Base-by-base conservation (phyloP, 768 basidiomycete species). In the Chalciporus chontae region DNA sequence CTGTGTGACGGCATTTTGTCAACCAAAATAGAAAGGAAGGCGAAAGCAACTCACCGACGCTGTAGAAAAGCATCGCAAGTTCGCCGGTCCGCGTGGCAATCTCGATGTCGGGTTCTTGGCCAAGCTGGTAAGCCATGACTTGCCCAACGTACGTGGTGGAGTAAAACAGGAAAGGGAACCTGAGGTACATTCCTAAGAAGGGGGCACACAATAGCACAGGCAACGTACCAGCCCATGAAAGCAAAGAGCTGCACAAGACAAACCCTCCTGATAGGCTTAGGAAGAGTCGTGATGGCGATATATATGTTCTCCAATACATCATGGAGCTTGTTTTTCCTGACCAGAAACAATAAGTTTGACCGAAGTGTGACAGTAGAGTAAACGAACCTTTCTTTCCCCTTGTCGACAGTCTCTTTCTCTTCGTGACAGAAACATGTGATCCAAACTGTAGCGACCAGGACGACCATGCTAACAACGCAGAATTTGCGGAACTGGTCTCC, bases 401-500 rank as follows among this genome's bases (percentile, higher is more conserved):
- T 66, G 36, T 71, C 71, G 45, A 77, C 73, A 21, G 82, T 80
- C 44, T 79, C 86, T 62, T 87, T 78, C 67, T 94, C 95, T 58
- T 87, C 79, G 52, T 94, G 90, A 38, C 73, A 89, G 65, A 77
- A 80, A 63, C 94, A 97, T 2, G 96, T 98, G 37, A 93, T 81
- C 77, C 81, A 84, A 23, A 98, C 91, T 1, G 92, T 94, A 45
- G 73, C 53, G 4, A 86, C 81, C 8, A 98, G 81, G 36, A 94
- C 80, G 40, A 85, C 55, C 47, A 94, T 84, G 60, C 84, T 86
- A 53, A 97, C 73, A 40, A 97, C 75, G 61, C 94, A 97, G 64
- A 99, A 93, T 66, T 95, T 97, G 58, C 95, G 81, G 73, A 99
- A 99, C 66, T 99, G 95, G 32, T 80, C 83, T 5, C 94, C 94